Conservation (phyloP, 2,329 filamentous ascomycete genomes). For the Didymella sp. region DNA sequence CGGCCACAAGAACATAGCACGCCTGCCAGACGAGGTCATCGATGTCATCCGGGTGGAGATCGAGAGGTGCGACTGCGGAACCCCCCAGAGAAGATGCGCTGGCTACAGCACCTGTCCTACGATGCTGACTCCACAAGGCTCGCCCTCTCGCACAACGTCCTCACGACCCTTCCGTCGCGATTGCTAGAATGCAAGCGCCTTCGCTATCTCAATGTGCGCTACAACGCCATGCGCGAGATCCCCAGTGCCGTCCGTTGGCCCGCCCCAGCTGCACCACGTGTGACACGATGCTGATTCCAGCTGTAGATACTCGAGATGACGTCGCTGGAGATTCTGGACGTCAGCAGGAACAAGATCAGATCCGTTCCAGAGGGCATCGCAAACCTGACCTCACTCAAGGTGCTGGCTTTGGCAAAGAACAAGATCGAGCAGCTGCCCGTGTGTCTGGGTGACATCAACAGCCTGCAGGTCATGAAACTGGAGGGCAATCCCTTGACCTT, state of each 20-base stretch:
- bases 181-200: conserved; percentile 79
- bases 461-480: conserved; percentile 86
- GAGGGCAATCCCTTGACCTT: conserved; percentile 86
- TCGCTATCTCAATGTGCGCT: conserved; percentile 80
- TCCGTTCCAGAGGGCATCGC: conserved; percentile 79
- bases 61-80: conserved; percentile 63
- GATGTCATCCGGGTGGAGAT: conserved; percentile 77
- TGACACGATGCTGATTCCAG: conserved; percentile 17
- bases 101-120: background rate
- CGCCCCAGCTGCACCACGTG: conserved; percentile 1
- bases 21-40: conserved; percentile 75
- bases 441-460: conserved; percentile 87
- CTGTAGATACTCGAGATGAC: conserved; percentile 82
- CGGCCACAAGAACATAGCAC: conserved; percentile 75
- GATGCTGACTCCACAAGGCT: conserved; percentile 59
- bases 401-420: conserved; percentile 87
- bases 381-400: conserved; percentile 83
- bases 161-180: conserved; percentile 71
- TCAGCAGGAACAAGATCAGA: conserved; percentile 85
- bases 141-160: conserved; percentile 80
- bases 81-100: conserved; percentile 1
- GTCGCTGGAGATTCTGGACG: conserved; percentile 89
- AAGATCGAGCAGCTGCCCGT: conserved; percentile 83
- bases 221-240: conserved; percentile 74
- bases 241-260: conserved; percentile 64